Evolutionary conservation across 495 filamentous ascomycete species (phyloP).

Genomic region (Parathielavia hyrcaniae): DNA sequence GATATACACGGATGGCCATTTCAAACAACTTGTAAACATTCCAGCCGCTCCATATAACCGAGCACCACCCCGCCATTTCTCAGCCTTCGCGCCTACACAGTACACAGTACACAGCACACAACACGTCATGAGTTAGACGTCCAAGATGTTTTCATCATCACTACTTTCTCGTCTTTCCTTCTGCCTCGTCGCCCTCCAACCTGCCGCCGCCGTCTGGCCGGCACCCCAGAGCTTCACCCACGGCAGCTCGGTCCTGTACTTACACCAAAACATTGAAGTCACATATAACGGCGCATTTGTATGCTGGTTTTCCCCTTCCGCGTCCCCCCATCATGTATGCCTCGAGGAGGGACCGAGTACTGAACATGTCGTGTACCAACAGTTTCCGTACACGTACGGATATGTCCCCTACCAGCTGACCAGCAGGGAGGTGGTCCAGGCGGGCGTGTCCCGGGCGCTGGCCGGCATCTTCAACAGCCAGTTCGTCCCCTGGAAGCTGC

Average conservation of each 20-base stretch:
- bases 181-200: conserved; percentile 31
- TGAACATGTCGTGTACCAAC: conserved; percentile 29
- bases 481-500: conserved; percentile 72
- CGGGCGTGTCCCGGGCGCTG: conserved; percentile 42
- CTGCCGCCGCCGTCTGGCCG: conserved; percentile 54
- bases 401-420: conserved; percentile 35
- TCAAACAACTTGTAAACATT: conserved; percentile 15
- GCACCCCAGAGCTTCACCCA: conserved; percentile 46
- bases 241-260: conserved; percentile 51
- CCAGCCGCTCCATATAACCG: conserved; percentile 1
- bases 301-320: conserved; percentile 33
- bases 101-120: too few relatives aligned
- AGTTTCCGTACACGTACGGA: conserved; percentile 41
- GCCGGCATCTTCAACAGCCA: conserved; percentile 53
- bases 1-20: conserved; percentile 5
- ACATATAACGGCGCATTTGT: conserved; percentile 52
- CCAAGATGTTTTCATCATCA: conserved; percentile 31
- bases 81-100: neutral
- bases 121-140: conserved; percentile 1
- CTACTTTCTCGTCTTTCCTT: conserved; percentile 30
- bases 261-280: conserved; percentile 46
- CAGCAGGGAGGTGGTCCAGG: conserved; percentile 46
- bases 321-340: conserved; percentile 7
- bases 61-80: conserved; percentile 1
- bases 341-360: conserved; percentile 19